Conservation (phyloP, 116 monocot genomes). For the Papilionanthe hybrid region DNA sequence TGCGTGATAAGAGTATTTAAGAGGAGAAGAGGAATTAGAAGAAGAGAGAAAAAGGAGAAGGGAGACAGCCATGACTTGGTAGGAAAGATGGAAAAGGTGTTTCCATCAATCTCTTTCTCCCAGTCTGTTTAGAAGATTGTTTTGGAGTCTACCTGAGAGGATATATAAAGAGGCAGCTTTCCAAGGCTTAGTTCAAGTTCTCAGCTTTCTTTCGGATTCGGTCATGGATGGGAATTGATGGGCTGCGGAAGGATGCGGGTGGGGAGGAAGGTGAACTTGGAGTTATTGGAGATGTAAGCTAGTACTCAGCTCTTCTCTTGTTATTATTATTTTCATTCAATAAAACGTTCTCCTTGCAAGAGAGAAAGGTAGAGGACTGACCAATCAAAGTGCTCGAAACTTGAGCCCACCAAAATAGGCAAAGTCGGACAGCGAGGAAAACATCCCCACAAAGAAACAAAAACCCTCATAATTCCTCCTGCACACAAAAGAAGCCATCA, state of each 20-base stretch:
- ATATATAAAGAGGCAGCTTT: constrained; percentile 8
- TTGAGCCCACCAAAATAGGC: constrained; percentile 6
- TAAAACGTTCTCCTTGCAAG: constrained; percentile 4
- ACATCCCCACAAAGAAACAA: constrained; percentile 14
- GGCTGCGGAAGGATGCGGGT: neutral
- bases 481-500: neutral
- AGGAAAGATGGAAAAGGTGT: neutral
- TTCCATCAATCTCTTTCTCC: constrained; percentile 5
- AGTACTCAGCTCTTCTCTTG: neutral
- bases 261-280: neutral
- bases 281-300: neutral
- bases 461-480: constrained; percentile 2
- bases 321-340: constrained; percentile 7
- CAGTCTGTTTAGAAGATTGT: neutral
- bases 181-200: too few relatives aligned
- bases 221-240: neutral
- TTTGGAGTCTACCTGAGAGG: neutral
- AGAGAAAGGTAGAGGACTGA: neutral
- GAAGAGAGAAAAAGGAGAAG: neutral
- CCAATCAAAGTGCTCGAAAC: neutral
- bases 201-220: neutral
- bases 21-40: neutral
- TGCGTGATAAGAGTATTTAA: neutral
- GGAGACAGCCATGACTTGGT: neutral
- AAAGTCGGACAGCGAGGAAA: constrained; percentile 6